Evolutionary conservation across 495 filamentous ascomycete species (phyloP), one percentile per base, ranked within the genome.

Genomic region (Cryomyces antarcticus): DNA sequence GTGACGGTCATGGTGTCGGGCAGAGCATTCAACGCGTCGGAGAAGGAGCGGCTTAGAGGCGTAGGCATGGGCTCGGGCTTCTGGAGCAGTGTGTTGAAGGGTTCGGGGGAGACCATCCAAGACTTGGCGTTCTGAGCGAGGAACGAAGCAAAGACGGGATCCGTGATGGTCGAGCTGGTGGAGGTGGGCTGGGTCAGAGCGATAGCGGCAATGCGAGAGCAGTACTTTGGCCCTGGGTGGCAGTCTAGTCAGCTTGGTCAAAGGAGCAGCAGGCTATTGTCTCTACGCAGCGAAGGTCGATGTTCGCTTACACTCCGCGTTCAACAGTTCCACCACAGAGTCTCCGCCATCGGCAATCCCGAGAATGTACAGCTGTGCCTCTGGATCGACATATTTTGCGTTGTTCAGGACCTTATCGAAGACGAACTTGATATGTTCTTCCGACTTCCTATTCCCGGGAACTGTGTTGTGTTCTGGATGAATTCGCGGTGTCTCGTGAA

Each of bases 281-380:
- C 17, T 24, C 17, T 24, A 24, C 17, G 17, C 17, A 24, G 17
- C 17, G 17, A 24, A 24, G 17, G 0, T 29, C 12, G 5, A n/a
- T 4, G 11, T 38, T 10, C 1, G 42, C 52, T 41, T 46, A 56
- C 53, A 47, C n/a, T 54, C 28, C 4, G 36, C 17, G 27, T 48
- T 41, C 1, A 56, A 39, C 3, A 54, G 12, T 5, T 44, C 29
- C 3, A 58, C 39, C 0, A 60, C 36, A 4, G 51, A 17, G 24
- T 41, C 49, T 29, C 44, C 52, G 13, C 61, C 57, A 17, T 48
- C 46, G 29, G 52, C 41, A 30, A 64, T 45, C 4, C 51, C 59
- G 12, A 64, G 43, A 28, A 61, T 35, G 43, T 58, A 62, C 35
- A 64, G 31, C 45, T 58, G 48, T 3, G 59, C 56, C 30, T 60